Base-by-base conservation (phyloP, 176 grass and related monocot species). In the Cenchrus americanus region DNA sequence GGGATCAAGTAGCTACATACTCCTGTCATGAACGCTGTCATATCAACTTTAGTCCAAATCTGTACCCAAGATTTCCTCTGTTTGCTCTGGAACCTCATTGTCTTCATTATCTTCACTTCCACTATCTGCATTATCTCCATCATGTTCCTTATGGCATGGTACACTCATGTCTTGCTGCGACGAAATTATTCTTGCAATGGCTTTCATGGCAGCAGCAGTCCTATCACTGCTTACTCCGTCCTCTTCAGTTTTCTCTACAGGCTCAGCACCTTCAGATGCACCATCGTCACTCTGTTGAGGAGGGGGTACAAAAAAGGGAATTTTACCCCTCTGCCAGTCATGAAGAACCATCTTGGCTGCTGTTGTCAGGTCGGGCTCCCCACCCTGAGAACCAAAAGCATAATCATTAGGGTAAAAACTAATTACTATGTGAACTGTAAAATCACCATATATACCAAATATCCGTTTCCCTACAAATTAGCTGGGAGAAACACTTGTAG, bases 291-390 rank as follows among this genome's bases (percentile, higher is more conserved):
- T 72, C 71, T 88, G 84, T 6, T 87, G 75, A 2, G 92, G 91
- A 8, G 92, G 96, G 32, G 92, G 85, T 41, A 95, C 96, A 24
- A 91, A 98, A 78, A 98, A 95, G 4, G 96, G 96, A 74, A 98
- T 95, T 87, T 98, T 98, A 70, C 96, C 96, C 74, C 96, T 89
- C 81, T 98, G 93, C 96, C 96, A 98, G 58, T 98, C 96, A 90
- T 98, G 93, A 41, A 98, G 93, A n/a, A 98, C 83, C 93, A 98
- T 95, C 91, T 95, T 98, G 70, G 96, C 93, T 9, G 69, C 85
- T 5, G 93, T 95, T 90, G 92, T 90, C 61, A 95, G 70, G 80
- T 98, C 96, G 73, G 96, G 89, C 64, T 98, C 96, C 0, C 93
- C 93, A 6, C 96, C 93, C 96, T 98, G 66, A 85, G 71, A 90